Evolutionary conservation across 2,329 filamentous ascomycete species (phyloP), one percentile per base, ranked within the genome.

Genomic region (Bipolaris zeicola): DNA sequence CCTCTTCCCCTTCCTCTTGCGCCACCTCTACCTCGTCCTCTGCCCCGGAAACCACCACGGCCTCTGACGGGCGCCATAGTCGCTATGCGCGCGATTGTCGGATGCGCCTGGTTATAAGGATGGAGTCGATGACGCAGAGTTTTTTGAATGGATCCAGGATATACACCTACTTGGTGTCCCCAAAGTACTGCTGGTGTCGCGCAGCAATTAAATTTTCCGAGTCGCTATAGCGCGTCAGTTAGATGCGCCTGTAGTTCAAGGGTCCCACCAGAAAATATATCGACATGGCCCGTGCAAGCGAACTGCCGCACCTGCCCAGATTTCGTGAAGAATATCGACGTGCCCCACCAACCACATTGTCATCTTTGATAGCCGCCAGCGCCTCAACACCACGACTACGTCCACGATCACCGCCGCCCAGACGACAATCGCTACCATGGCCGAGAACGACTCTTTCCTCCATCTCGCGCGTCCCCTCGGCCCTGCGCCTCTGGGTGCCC

Each of bases 401-500:
- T 8, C 53, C 52, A 37, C 37, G n/a, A 26, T 38, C 85, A 92
- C 74, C 79, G 96, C 39, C 51, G 38, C 51, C 85, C 13, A 14
- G n/a, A 34, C n/a, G 3, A 28, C 31, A 36, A 34, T 42, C 48
- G 36, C 24, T 50, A 92, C 73, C 80, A 96, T 96, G 92, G 89
- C 91, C 78, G 81, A 88, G 77, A 84, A 86, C 72, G 90, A 94
- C 78, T 89, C 90, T 64, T 98, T 96, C 83, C 88, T 98, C 73
- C 95, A 99, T 79, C 89, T 99, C 67, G 89, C 94, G 75, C 88
- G 95, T 79, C 95, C 95, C 72, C 84, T 98, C 64, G 92, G 92
- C 77, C 92, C 92, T 67, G 88, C 89, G 62, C 83, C 86, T 58
- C 83, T 92, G 70, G 90, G 90, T 76, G 87, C 90, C 74, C 90